Conservation (phyloP, 2,329 filamentous ascomycete genomes). For the Neocucurbitaria cava region DNA sequence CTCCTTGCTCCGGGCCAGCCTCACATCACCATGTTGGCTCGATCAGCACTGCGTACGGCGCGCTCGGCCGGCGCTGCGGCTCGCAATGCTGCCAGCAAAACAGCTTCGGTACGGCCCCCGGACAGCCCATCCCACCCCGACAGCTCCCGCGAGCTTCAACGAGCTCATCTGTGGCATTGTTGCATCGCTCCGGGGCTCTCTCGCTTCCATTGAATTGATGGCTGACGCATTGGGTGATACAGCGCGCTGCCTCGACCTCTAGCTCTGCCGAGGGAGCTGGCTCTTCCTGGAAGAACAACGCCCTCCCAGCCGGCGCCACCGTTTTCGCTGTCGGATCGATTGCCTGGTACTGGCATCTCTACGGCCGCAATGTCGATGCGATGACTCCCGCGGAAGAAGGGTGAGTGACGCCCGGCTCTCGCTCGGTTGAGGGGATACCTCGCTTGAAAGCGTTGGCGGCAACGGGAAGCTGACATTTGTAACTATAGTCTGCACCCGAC, state of each 20-base stretch:
- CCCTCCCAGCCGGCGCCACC: conserved; percentile 86
- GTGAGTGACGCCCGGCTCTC: conserved; percentile 67
- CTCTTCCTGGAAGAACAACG: conserved; percentile 81
- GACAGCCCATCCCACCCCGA: conserved; percentile 30
- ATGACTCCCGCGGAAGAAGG: conserved; percentile 96
- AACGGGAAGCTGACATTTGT: conserved; percentile 34
- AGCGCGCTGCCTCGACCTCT: conserved; percentile 72
- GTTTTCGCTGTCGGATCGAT: conserved; percentile 85
- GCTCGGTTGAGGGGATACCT: conserved; percentile 32
- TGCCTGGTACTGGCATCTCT: conserved; percentile 97
- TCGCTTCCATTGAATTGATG: conserved; percentile 36
- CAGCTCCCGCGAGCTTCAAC: conserved; percentile 39
- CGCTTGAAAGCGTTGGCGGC: conserved; percentile 32
- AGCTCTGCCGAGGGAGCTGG: conserved; percentile 73
- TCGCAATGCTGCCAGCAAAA: conserved; percentile 62
- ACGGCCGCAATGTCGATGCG: conserved; percentile 85
- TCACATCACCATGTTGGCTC: conserved; percentile 81
- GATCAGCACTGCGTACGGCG: conserved; percentile 87
- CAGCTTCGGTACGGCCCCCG: conserved; percentile 54
- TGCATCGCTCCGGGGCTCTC: conserved; percentile 18
- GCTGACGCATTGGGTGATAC: conserved; percentile 43
- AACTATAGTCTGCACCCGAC: conserved; percentile 81
- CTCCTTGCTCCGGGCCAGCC: conserved; percentile 47
- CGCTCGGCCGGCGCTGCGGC: conserved; percentile 85
- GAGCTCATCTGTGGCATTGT: conserved; percentile 25